Conservation (phyloP, 768 basidiomycete species). For the Naganishia randhawae region DNA sequence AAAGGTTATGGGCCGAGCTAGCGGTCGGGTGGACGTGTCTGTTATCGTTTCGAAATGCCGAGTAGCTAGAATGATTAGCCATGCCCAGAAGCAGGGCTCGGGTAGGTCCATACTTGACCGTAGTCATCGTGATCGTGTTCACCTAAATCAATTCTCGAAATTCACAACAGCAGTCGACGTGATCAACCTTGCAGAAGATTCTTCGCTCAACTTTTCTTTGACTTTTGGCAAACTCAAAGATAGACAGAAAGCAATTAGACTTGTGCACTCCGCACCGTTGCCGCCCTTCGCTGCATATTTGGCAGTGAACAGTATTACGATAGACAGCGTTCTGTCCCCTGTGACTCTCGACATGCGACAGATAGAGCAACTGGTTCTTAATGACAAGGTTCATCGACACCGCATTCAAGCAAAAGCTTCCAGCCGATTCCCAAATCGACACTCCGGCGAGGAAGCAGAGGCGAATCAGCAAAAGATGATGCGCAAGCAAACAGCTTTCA, state of each 20-base stretch:
- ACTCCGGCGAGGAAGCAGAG: background rate
- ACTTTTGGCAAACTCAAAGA: slow-evolving; percentile 5
- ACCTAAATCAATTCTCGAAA: background rate
- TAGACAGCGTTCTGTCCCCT: background rate
- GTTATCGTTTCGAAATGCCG: slow-evolving; percentile 9
- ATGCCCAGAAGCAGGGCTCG: background rate
- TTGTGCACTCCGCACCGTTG: background rate
- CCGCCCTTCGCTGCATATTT: background rate
- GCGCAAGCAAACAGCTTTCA: background rate
- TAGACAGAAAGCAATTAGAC: background rate
- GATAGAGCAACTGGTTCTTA: background rate
- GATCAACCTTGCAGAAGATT: slow-evolving; percentile 6
- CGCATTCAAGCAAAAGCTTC: background rate
- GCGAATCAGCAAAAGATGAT: background rate
- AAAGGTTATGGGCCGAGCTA: slow-evolving; percentile 20
- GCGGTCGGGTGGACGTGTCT: slow-evolving; percentile 8
- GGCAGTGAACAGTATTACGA: slow-evolving; percentile 1
- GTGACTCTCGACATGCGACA: background rate
- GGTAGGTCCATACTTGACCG: background rate
- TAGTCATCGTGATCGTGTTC: background rate
- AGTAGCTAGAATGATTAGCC: background rate
- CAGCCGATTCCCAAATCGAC: no score
- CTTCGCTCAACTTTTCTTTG: background rate
- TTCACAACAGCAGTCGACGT: background rate
- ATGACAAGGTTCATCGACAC: background rate